phyloP scores from a whole-genome alignment of 805 yeast genomes.

The Wickerhamomyces alni region DNA sequence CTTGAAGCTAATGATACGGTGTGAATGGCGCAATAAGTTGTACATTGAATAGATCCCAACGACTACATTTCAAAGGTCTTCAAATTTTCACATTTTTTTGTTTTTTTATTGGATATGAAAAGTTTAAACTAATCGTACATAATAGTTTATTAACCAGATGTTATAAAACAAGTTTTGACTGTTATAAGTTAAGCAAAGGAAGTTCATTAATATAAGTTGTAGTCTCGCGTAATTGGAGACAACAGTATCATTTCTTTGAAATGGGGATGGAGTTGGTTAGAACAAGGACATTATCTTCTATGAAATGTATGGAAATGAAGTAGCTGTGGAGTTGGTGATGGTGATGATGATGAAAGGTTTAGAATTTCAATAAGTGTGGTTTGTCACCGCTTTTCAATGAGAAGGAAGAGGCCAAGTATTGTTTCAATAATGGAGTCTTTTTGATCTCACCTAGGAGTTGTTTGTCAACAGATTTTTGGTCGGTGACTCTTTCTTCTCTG shows the following conservation, averaged over 20 bases:
- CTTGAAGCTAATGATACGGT: neutral
- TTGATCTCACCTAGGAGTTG: conserved; percentile 89
- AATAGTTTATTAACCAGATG: neutral
- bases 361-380: conserved; percentile 97
- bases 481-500: conserved; percentile 90
- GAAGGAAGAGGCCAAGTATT: conserved; percentile 93
- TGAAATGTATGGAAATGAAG: neutral
- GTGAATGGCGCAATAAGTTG: neutral
- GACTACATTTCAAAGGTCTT: neutral
- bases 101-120: conserved; percentile 1
- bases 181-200: neutral
- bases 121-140: conserved; percentile 14
- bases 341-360: conserved; percentile 29
- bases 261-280: neutral
- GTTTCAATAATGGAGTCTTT: conserved; percentile 95
- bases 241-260: too few relatives aligned
- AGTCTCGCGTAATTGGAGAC: neutral
- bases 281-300: neutral
- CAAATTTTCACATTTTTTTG: conserved; percentile 2
- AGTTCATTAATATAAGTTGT: neutral
- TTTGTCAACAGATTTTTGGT: conserved; percentile 94
- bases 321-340: neutral
- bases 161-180: too few relatives aligned
- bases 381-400: conserved; percentile 97
- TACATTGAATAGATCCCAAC: neutral